Conservation (phyloP, 2,329 filamentous ascomycete species). For the Elsinoe necatrix region DNA sequence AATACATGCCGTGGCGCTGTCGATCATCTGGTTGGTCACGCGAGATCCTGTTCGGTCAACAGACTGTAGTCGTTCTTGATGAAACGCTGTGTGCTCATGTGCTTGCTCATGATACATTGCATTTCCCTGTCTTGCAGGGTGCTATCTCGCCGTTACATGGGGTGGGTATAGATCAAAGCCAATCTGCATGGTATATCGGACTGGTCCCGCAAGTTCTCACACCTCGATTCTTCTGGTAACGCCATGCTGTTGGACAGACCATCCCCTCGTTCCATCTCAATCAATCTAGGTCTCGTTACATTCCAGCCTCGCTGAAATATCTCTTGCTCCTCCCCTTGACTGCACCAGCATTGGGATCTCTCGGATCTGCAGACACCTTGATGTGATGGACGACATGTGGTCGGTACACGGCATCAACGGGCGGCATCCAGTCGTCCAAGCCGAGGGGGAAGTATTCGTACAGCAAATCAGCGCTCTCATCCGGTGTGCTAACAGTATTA, state of each 20-base stretch:
- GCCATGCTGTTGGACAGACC: neutral
- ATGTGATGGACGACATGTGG: constrained; percentile 93
- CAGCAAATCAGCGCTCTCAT: constrained; percentile 71
- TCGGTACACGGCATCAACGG: constrained; percentile 80
- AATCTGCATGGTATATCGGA: neutral
- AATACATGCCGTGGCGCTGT: neutral
- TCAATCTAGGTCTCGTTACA: neutral
- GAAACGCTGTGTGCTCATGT: neutral
- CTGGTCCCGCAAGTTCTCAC: neutral
- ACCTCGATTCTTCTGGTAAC: neutral
- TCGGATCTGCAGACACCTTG: constrained; percentile 40
- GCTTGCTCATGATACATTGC: neutral
- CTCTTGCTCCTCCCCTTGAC: constrained; percentile 34
- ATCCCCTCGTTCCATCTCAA: too few species aligned
- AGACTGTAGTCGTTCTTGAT: neutral
- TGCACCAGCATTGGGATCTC: constrained; percentile 29
- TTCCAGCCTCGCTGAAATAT: constrained; percentile 40
- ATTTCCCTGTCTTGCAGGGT: neutral
- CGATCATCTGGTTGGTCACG: neutral
- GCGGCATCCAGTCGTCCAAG: constrained; percentile 86
- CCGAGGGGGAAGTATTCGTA: constrained; percentile 94
- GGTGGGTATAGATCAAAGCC: neutral
- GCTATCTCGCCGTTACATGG: neutral
- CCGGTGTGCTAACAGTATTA: constrained; percentile 50
- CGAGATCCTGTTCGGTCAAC: neutral